phyloP scores from a whole-genome alignment of 495 filamentous ascomycete genomes.

The Hapsidospora chrysogenum region DNA sequence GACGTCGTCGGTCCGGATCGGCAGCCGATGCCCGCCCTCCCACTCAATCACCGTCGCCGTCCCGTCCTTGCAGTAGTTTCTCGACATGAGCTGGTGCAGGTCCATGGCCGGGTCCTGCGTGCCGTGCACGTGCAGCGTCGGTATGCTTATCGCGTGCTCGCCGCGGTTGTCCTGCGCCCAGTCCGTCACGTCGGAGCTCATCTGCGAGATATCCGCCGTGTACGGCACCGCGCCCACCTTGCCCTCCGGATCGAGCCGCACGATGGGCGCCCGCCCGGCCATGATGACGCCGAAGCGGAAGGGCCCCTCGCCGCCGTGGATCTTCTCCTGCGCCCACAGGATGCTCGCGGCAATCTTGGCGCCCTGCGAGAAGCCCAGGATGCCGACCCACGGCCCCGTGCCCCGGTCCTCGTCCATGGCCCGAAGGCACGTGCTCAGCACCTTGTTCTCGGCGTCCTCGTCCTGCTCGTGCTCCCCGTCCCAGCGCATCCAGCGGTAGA shows the following conservation, averaged over 20 bases:
- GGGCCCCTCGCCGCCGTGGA: constrained; percentile 1
- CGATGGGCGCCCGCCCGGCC: constrained; percentile 38
- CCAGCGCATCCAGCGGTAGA: constrained; percentile 40
- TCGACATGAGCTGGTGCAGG: constrained; percentile 30
- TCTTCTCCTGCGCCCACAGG: constrained; percentile 16
- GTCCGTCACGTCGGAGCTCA: constrained; percentile 2
- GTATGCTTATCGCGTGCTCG: constrained; percentile 18
- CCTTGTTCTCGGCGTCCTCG: constrained; percentile 13
- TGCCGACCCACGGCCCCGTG: constrained; percentile 35
- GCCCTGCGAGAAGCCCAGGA: constrained; percentile 42
- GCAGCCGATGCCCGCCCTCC: constrained; percentile 42
- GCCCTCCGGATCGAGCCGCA: constrained; percentile 21
- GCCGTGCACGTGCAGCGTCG: constrained; percentile 49
- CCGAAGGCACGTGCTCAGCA: constrained; percentile 17
- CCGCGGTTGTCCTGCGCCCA: not conserved
- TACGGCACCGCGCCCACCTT: not conserved
- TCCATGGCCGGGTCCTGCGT: constrained; percentile 34
- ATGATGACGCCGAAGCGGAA: constrained; percentile 30
- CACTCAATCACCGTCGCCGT: constrained; percentile 36
- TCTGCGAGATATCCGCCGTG: not conserved
- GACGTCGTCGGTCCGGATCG: constrained; percentile 38
- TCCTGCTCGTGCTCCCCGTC: constrained; percentile 26
- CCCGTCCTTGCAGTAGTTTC: constrained; percentile 29
- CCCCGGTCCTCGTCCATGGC: constrained; percentile 25
- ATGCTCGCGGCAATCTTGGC: constrained; percentile 40